phyloP scores from a whole-genome alignment of 192 early-diverging fungal species.

The Endogone sp. region DNA sequence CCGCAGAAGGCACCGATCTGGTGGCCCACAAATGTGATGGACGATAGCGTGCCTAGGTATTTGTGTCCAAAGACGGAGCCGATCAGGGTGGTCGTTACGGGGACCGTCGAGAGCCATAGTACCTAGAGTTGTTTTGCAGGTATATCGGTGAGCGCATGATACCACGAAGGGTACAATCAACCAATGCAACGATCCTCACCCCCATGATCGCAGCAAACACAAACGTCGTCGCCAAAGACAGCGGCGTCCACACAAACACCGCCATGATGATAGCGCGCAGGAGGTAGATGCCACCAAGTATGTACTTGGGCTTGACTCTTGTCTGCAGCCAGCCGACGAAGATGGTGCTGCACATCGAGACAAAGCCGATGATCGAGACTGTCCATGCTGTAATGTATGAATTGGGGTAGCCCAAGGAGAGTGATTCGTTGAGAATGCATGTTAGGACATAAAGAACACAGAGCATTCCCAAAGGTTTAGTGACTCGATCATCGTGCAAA shows the following conservation, averaged over 20 bases:
- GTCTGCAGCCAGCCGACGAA: conserved; percentile 14
- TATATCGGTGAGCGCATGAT: neutral
- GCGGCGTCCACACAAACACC: conserved; percentile 15
- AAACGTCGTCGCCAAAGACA: conserved; percentile 17
- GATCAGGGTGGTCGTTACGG: conserved; percentile 23
- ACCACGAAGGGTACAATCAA: neutral
- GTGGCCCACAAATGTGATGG: conserved; percentile 30
- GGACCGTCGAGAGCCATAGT: conserved; percentile 31
- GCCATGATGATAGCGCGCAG: conserved; percentile 14
- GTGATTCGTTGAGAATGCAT: conserved; percentile 23
- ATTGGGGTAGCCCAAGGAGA: conserved; percentile 1
- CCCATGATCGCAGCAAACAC: conserved; percentile 29
- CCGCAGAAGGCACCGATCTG: conserved; percentile 31
- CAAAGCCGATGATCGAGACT: conserved; percentile 25
- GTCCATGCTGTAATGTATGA: conserved; percentile 22
- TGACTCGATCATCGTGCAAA: neutral
- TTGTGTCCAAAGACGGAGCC: conserved; percentile 24
- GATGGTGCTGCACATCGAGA: conserved; percentile 24
- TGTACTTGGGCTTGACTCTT: conserved; percentile 17
- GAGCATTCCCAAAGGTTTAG: neutral
- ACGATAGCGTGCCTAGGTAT: conserved; percentile 26
- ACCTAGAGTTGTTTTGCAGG: too few relatives aligned
- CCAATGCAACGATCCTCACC: conserved; percentile 11
- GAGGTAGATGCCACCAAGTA: conserved; percentile 14
- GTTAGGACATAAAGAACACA: conserved; percentile 10